phyloP scores from a whole-genome alignment of 2,329 filamentous ascomycete species.

The Colletotrichum sp. region DNA sequence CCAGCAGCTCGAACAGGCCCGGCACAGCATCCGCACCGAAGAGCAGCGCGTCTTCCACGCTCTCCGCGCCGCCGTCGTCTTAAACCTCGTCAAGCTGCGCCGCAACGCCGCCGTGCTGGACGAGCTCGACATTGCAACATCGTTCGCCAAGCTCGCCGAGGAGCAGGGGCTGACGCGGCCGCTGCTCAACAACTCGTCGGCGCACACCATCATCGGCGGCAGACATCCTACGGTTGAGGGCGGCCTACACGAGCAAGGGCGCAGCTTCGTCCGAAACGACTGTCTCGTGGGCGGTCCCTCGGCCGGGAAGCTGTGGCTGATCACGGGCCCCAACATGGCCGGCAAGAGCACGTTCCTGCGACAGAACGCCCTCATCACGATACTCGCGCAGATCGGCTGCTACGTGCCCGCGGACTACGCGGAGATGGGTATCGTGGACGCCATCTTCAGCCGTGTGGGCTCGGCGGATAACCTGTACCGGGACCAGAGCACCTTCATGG shows the following conservation, averaged over 20 bases:
- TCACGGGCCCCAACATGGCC: constrained; percentile 96
- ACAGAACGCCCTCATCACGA: constrained; percentile 93
- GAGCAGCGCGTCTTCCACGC: constrained; percentile 80
- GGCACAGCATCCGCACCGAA: constrained; percentile 79
- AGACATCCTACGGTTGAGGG: constrained; percentile 92
- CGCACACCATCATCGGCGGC: constrained; percentile 82
- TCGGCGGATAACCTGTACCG: constrained; percentile 94
- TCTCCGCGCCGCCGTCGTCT: constrained; percentile 77
- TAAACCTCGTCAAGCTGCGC: constrained; percentile 83
- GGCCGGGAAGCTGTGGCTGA: constrained; percentile 67
- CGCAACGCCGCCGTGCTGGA: constrained; percentile 92
- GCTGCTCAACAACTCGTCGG: constrained; percentile 65
- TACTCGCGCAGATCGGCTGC: constrained; percentile 89
- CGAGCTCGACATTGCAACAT: constrained; percentile 88
- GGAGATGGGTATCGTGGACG: constrained; percentile 90
- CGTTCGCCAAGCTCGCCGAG: constrained; percentile 79
- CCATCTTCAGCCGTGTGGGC: constrained; percentile 91
- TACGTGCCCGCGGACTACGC: constrained; percentile 91
- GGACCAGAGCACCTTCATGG: constrained; percentile 98
- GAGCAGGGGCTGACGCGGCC: constrained; percentile 80
- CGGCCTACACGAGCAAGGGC: constrained; percentile 78
- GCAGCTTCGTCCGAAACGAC: constrained; percentile 85
- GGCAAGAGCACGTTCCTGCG: constrained; percentile 96
- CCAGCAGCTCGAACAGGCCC: constrained; percentile 76
- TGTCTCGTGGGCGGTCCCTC: constrained; percentile 76